Percentiles rank a stretch among this genome's conserved stretches.
Evolutionary conservation across 2,329 filamentous ascomycete genomes (phyloP).

Genomic region (Arthrobotrys conoides): DNA sequence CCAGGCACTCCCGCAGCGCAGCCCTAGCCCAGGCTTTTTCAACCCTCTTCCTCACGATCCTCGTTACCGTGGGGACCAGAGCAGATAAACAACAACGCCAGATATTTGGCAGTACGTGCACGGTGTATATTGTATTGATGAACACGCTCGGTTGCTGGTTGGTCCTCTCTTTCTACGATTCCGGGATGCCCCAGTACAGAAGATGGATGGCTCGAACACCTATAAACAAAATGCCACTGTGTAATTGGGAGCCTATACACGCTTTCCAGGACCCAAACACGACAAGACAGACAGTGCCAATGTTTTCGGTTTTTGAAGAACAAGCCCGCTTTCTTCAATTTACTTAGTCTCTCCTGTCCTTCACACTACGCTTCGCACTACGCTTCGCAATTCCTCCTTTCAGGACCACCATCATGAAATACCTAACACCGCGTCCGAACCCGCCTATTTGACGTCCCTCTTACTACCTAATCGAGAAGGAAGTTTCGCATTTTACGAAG

Average conservation of each 20-base stretch:
- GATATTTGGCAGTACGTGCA: no score
- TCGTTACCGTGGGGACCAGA: conserved; percentile 32
- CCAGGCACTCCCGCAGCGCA: conserved; percentile 50
- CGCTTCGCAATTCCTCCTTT: background rate
- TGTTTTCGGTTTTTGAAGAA: background rate
- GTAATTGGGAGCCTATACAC: background rate
- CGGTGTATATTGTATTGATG: no score
- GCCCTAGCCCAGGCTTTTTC: conserved; percentile 54
- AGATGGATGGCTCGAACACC: no score
- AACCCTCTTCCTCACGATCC: conserved; percentile 33
- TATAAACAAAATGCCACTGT: no score
- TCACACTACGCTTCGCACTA: background rate
- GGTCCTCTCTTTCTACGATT: no score
- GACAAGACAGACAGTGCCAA: background rate
- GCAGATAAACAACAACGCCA: conserved; percentile 1
- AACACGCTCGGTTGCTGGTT: no score
- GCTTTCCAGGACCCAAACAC: background rate
- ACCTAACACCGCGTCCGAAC: background rate
- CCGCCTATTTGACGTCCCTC: background rate
- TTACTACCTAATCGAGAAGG: background rate
- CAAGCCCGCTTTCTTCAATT: background rate
- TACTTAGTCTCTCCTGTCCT: background rate
- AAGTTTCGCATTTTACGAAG: conserved; percentile 24
- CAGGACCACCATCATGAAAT: background rate
- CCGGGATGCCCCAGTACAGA: no score